Evolutionary conservation across 2,329 filamentous ascomycete genomes (phyloP).

Genomic region (Calonectria hawksworthii): DNA sequence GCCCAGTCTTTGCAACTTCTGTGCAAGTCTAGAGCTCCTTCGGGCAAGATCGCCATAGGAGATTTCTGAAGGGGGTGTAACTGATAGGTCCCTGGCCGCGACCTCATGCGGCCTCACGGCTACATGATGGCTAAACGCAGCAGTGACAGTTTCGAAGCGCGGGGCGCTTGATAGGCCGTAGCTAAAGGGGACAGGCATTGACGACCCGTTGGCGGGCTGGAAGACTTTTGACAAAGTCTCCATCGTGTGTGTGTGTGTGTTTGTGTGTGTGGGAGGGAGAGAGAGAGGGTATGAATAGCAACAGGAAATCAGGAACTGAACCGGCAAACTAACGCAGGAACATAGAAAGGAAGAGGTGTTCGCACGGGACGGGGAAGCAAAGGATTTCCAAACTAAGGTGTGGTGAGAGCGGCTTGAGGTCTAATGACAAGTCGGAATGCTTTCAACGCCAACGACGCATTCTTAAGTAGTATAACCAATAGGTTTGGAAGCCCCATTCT

Average conservation of each 20-base stretch:
- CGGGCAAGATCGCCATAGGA: constrained; percentile 61
- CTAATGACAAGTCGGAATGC: constrained; percentile 5
- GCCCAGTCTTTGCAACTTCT: constrained; percentile 54
- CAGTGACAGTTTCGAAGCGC: constrained; percentile 50
- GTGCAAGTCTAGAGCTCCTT: constrained; percentile 52
- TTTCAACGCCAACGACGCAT: constrained; percentile 5
- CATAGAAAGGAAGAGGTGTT: not conserved
- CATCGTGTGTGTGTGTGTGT: constrained; percentile 34
- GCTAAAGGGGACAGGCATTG: constrained; percentile 40
- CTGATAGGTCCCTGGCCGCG: constrained; percentile 55
- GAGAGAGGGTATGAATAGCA: constrained; percentile 8
- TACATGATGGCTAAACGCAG: constrained; percentile 55
- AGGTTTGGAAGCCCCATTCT: constrained; percentile 4
- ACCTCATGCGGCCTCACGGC: constrained; percentile 52
- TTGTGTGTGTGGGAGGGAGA: too few relatives aligned
- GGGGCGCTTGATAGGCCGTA: constrained; percentile 34
- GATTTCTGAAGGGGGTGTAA: constrained; percentile 48
- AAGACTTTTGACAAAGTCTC: constrained; percentile 12
- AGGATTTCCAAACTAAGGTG: not conserved
- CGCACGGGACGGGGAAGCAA: not conserved
- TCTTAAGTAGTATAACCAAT: constrained; percentile 8
- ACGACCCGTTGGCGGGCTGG: constrained; percentile 13
- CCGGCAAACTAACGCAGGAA: not conserved
- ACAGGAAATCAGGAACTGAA: not conserved
- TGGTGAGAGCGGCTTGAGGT: not conserved